phyloP scores from a whole-genome alignment of 2,329 filamentous ascomycete genomes.

The Trichoderma sp. region DNA sequence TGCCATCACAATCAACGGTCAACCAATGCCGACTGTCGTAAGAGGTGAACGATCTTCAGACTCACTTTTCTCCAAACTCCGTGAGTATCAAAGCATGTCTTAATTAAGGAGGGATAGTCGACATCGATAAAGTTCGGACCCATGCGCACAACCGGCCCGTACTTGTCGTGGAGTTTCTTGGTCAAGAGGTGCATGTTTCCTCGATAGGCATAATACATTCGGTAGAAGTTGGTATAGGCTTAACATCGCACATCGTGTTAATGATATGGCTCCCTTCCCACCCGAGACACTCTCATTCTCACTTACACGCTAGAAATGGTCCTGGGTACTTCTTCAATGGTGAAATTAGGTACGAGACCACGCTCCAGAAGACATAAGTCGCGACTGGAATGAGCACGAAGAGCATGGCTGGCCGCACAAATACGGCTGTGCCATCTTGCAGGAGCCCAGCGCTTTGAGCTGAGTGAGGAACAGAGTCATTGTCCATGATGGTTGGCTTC shows the following conservation, averaged over 20 bases:
- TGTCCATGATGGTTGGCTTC: neutral
- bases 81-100: conserved; percentile 36
- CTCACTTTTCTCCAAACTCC: conserved; percentile 34
- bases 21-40: neutral
- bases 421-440: neutral
- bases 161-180: conserved; percentile 35
- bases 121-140: conserved; percentile 39
- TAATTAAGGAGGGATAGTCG: conserved; percentile 37
- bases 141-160: conserved; percentile 42
- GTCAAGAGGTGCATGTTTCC: conserved; percentile 26
- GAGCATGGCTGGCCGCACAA: neutral
- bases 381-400: neutral
- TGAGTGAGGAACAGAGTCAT: neutral
- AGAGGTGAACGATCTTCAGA: neutral
- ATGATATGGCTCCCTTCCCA: neutral
- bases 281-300: neutral
- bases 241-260: neutral
- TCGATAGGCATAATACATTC: conserved; percentile 5
- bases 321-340: neutral
- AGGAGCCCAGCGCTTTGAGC: neutral
- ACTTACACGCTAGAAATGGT: neutral
- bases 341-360: neutral
- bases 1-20: neutral
- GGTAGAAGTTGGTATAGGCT: neutral
- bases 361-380: neutral